Evolutionary conservation across 177 flowering plant species (phyloP), one percentile per base, ranked within the genome.

Genomic region (Vitis hybrid): DNA sequence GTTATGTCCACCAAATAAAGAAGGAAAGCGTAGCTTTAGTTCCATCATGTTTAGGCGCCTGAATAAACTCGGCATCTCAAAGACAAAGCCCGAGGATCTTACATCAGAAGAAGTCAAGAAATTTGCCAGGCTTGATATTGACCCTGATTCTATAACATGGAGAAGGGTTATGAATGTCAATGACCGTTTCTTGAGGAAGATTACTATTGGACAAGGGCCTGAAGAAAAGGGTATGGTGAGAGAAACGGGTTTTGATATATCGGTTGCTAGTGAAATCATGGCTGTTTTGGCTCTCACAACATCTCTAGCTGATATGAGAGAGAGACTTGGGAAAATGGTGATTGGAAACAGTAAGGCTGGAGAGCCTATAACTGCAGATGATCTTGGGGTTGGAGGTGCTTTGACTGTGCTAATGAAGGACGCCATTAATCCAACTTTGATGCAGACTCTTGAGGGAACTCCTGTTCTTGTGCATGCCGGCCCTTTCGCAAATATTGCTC

Each of bases 231-330:
- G 97, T 4, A 89, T 93, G 98, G 83, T 90, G 48, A 89, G 99
- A 78, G 98, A 92, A 84, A 93, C 98, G 1, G 99, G 92, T 6
- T 96, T 96, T 84, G 99, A 96, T 79, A 96, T 96, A 67, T 84
- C 99, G 17, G 99, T 96, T 69, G 98, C 99, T 67, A 93, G 98
- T 86, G 99, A 96, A 78, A 96, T 96, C 61, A 96, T 96, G 99
- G 99, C 99, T 49, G 99, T 96, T 61, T 82, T 96, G 73, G 98
- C 98, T 51, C 98, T 96, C 24, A 93, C 98, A 56, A 96, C 97
- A 56, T 90, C 97, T 69, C 81, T 93, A 8, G 78, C 88, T 57
- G 99, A 96, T 78, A 93, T 96, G 97, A 89, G 98, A 63, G 98
- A 93, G 81, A 83, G 99, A 73, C 95, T 96, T 52, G 98, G 98